Percentiles rank a stretch among this genome's conserved stretches.
These are phyloP conservation scores for Ogataea trehaloabstinens DNA, from an alignment of 805 yeast species.

Conservation along the genomic window DNA sequence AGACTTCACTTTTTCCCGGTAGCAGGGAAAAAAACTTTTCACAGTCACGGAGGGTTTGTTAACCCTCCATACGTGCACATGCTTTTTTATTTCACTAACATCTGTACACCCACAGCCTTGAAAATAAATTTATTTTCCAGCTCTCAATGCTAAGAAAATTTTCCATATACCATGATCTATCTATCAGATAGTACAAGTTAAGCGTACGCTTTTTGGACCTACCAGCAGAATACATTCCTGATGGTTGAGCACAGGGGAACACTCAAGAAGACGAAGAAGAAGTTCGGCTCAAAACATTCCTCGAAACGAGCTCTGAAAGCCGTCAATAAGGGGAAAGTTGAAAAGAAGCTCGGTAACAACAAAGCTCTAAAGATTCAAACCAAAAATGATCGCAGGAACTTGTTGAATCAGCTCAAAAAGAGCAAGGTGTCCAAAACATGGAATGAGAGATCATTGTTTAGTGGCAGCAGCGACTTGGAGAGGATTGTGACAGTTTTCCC, in stretches of 20 bases:
- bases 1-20: no score
- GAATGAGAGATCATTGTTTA: constrained; percentile 63
- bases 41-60: constrained; percentile 5
- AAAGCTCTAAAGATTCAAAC: constrained; percentile 39
- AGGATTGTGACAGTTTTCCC: constrained; percentile 81
- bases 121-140: constrained; percentile 1
- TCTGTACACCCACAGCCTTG: constrained; percentile 5
- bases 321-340: constrained; percentile 82
- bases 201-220: no score
- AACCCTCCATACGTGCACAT: constrained; percentile 13
- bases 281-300: constrained; percentile 89
- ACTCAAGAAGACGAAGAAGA: constrained; percentile 78
- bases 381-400: constrained; percentile 69
- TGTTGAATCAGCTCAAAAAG: constrained; percentile 72
- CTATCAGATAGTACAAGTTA: background rate
- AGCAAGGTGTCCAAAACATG: constrained; percentile 64
- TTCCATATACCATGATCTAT: background rate
- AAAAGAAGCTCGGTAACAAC: constrained; percentile 46
- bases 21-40: constrained; percentile 15
- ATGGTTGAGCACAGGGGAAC: constrained; percentile 87
- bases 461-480: constrained; percentile 62
- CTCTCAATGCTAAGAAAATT: constrained; percentile 2
- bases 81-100: constrained; percentile 5
- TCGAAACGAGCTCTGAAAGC: constrained; percentile 85
- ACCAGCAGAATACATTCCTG: background rate